Base-by-base conservation (phyloP, 129 eudicot species). In the Helichrysum umbraculigerum region DNA sequence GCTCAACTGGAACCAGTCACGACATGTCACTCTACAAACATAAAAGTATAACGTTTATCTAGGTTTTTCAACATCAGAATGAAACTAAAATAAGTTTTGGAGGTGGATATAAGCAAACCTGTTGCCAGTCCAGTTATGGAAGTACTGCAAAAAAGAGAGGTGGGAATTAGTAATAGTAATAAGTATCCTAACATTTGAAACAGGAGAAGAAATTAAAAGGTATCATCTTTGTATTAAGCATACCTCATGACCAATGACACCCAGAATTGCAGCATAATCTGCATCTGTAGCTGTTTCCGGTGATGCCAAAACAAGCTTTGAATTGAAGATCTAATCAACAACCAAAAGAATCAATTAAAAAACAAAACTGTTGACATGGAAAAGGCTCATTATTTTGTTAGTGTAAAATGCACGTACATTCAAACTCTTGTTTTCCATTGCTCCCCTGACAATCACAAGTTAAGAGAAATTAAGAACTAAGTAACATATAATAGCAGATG, bases 61-160 rank as follows among this genome's bases (percentile, higher is more conserved):
- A 73, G n/a, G 70, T 20, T 2, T 20, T 54, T n/a, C 20, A 71
- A 70, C 6, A 20, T 0, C 11, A 21, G 16, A 60, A 39, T n/a
- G 41, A 8, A 30, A 60, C 21, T 6, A 29, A 25, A 0, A 51
- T 32, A 21, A 19, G 39, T 37, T 37, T 22, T 19, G 20, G 11
- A 16, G 37, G 59, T 21, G 61, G 47, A 82, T 67, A 67, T 21
- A 77, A 54, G 42, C 81, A 15, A 72, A 94, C 99, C 99, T 89
- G 92, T 94, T 94, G 77, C 99, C 99, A 0, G 99, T 94, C 99
- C 99, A 94, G 76, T 94, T 94, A 88, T 94, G 99, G 65, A 91
- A 91, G 68, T 94, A 94, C 99, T 94, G 88, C 86, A 84, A 70
- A 15, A 67, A 17, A 77, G 60, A 73, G 47, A 79, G 16, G 22